Evolutionary conservation across 495 filamentous ascomycete species (phyloP).

Genomic region (Mytilinidion resinicola): DNA sequence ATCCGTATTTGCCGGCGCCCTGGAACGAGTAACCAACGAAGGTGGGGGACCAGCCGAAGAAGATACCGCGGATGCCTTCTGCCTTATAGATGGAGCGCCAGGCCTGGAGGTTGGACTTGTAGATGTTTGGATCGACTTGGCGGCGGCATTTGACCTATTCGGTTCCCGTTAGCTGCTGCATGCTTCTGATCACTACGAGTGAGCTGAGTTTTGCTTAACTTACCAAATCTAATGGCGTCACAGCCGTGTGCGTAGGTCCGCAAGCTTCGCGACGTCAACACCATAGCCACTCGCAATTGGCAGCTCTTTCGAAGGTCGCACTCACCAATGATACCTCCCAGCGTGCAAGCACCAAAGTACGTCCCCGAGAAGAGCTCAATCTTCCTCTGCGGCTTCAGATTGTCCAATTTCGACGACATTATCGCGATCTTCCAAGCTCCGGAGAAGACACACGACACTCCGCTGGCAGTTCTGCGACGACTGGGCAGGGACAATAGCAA

Average conservation of each 20-base stretch:
- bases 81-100: conserved; percentile 58
- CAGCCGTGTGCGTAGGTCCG: conserved; percentile 55
- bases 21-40: conserved; percentile 65
- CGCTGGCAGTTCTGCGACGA: too few relatives aligned
- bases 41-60: conserved; percentile 68
- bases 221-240: conserved; percentile 58
- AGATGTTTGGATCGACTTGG: conserved; percentile 66
- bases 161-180: not conserved
- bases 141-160: conserved; percentile 54
- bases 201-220: not conserved
- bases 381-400: conserved; percentile 26
- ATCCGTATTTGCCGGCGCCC: conserved; percentile 71
- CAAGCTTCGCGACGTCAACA: conserved; percentile 43
- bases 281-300: not conserved
- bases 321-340: conserved; percentile 61
- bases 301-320: not conserved
- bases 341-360: conserved; percentile 59
- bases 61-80: conserved; percentile 63
- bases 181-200: too few relatives aligned
- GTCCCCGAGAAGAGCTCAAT: conserved; percentile 63
- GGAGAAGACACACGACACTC: too few relatives aligned
- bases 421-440: conserved; percentile 1
- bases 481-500: too few relatives aligned
- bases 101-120: conserved; percentile 59
- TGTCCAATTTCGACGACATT: conserved; percentile 16